These are phyloP conservation scores for Metarhizium sp. DNA, from an alignment of 2,329 filamentous ascomycete genomes.

Conservation along the genomic window DNA sequence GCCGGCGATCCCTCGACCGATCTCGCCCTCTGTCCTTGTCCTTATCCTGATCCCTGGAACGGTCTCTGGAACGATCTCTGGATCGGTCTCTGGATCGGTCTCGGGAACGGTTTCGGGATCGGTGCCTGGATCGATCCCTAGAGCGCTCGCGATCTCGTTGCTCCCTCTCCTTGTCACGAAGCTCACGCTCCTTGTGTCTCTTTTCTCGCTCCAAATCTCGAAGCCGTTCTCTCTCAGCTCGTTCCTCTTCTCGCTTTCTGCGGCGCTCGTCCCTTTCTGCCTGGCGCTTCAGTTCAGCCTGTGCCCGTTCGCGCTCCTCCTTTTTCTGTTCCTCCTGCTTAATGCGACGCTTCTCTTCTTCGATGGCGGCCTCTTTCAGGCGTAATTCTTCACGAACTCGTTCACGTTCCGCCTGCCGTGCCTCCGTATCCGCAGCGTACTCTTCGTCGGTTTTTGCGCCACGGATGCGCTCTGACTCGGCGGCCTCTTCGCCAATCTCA, in stretches of 20 bases:
- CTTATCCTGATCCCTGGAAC: slow-evolving; percentile 19
- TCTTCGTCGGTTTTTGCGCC: slow-evolving; percentile 67
- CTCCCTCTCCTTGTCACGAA: slow-evolving; percentile 26
- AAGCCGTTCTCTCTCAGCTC: slow-evolving; percentile 43
- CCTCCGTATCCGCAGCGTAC: slow-evolving; percentile 58
- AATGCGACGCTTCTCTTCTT: slow-evolving; percentile 52
- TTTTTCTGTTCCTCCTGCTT: slow-evolving; percentile 46
- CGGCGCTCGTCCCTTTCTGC: slow-evolving; percentile 41
- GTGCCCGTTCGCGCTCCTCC: slow-evolving; percentile 37
- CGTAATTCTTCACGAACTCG: slow-evolving; percentile 51
- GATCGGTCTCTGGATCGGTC: slow-evolving; percentile 18
- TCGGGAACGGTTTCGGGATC: slow-evolving; percentile 7
- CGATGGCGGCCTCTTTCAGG: slow-evolving; percentile 48
- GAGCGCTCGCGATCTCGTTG: slow-evolving; percentile 3
- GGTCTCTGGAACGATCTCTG: slow-evolving; percentile 21
- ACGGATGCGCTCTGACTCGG: slow-evolving; percentile 52
- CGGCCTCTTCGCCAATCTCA: slow-evolving; percentile 62
- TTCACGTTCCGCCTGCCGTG: slow-evolving; percentile 50
- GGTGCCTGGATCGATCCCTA: slow-evolving; percentile 7
- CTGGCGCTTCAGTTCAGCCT: slow-evolving; percentile 39
- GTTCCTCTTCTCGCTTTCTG: slow-evolving; percentile 41
- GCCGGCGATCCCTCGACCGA: slow-evolving; percentile 19
- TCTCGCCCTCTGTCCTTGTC: slow-evolving; percentile 20
- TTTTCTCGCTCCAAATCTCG: slow-evolving; percentile 31
- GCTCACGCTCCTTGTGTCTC: slow-evolving; percentile 29